Evolutionary conservation across 805 yeast species (phyloP).

Genomic region (Candida sithepensis): DNA sequence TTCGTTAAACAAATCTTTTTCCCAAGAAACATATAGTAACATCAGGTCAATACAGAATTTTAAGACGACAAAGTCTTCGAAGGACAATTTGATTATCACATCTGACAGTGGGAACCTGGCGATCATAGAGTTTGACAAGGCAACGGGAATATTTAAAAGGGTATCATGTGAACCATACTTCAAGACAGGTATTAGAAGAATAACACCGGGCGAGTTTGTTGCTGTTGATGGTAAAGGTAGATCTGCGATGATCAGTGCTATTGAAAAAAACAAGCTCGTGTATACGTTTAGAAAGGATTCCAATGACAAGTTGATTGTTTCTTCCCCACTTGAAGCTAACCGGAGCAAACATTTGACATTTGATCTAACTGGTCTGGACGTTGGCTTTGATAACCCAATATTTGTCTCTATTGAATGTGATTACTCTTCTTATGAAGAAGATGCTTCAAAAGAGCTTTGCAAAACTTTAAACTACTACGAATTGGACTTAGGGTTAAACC

Average conservation of each 20-base stretch:
- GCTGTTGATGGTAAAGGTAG: constrained; percentile 70
- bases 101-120: constrained; percentile 79
- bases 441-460: constrained; percentile 10
- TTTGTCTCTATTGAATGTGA: constrained; percentile 79
- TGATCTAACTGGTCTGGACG: constrained; percentile 58
- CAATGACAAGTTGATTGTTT: constrained; percentile 43
- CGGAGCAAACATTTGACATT: constrained; percentile 50
- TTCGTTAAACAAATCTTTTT: constrained; percentile 38
- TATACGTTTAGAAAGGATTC: constrained; percentile 56
- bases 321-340: constrained; percentile 73
- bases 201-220: constrained; percentile 71
- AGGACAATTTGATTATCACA: constrained; percentile 61
- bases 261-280: constrained; percentile 72
- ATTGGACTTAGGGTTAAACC: constrained; percentile 81
- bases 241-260: constrained; percentile 64
- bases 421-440: constrained; percentile 33
- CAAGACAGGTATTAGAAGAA: constrained; percentile 71
- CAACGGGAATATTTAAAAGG: constrained; percentile 32
- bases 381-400: constrained; percentile 76
- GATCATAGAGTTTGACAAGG: constrained; percentile 34
- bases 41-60: constrained; percentile 52
- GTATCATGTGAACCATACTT: constrained; percentile 62
- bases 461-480: constrained; percentile 64
- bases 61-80: constrained; percentile 47
- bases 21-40: constrained; percentile 53